Evolutionary conservation across 345 rosid species (phyloP), one percentile per base, ranked within the genome.

Genomic region (Melastoma malabathricum): DNA sequence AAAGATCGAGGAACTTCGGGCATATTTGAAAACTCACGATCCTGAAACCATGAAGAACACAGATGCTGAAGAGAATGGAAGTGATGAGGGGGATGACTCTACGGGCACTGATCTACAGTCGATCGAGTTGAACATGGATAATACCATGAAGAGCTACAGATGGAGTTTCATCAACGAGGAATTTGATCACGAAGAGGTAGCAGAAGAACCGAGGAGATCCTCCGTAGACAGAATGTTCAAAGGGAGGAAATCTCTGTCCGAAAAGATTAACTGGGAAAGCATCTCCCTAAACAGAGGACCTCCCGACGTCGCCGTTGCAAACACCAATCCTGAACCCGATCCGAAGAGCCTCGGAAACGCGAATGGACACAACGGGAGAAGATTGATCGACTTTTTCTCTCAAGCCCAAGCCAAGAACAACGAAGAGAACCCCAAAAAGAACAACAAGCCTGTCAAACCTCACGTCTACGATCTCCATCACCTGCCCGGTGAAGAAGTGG

Each of bases 81-180:
- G 68, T 54, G 77, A 64, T 51, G 64, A 59, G 3, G 51, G 60
- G 2, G 80, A 69, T 20, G 90, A 69, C 39, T 81, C 84, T 22
- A 81, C 71, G 4, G 92, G 82, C 4, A 92, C 97, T 52, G 97
- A 84, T 69, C 80, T 84, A 39, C 95, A 87, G 58, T 87, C 98
- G 44, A 84, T 92, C 52, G 98, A 92, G 65, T 64, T 92, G 66
- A 84, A 76, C 55, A 87, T 92, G 97, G 97, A 81, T 57, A 78
- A 68, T 51, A 59, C 18, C 54, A 70, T 66, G 65, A 63, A 61
- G 61, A 75, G 86, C 81, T 89, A 81, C 68, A 69, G 73, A 18
- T 92, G 98, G 98, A 78, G 90, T 53, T 34, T 34, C 12, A 12
- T 34, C 41, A 29, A 29, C 9, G 41, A 34, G 41, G 41, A 34